A percentile compares a stretch with the other conserved stretches of the same genome.
These are phyloP conservation scores for Sarocladium brachiariae DNA, from an alignment of 2,329 filamentous ascomycete species.

Conservation along the genomic window DNA sequence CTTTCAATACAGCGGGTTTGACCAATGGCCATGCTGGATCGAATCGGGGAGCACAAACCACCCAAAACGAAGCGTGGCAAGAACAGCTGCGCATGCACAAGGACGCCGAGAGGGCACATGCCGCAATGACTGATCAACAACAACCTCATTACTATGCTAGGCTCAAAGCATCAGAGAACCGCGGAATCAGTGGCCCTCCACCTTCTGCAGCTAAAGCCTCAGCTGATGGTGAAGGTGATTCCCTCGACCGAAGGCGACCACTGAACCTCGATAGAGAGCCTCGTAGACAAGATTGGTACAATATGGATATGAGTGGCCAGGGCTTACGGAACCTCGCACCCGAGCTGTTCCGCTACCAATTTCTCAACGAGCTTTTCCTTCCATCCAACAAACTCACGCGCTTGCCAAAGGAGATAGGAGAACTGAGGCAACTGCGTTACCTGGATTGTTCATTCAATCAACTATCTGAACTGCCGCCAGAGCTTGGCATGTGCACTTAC, in stretches of 20 bases:
- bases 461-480: constrained; percentile 71
- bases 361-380: constrained; percentile 86
- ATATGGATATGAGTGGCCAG: constrained; percentile 93
- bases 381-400: constrained; percentile 83
- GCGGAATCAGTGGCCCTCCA: constrained; percentile 53
- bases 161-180: constrained; percentile 62
- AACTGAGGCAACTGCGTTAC: constrained; percentile 71
- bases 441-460: constrained; percentile 89
- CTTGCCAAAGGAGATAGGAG: constrained; percentile 75
- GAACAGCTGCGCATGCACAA: constrained; percentile 78
- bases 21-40: constrained; percentile 50
- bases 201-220: constrained; percentile 40
- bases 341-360: constrained; percentile 78
- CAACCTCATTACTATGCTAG: constrained; percentile 66
- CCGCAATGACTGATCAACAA: constrained; percentile 61
- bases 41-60: constrained; percentile 42
- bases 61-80: constrained; percentile 69
- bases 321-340: constrained; percentile 76
- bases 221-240: constrained; percentile 45
- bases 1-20: constrained; percentile 46
- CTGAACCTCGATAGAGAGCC: constrained; percentile 60
- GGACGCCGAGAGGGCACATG: constrained; percentile 65
- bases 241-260: constrained; percentile 51
- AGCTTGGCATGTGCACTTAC: constrained; percentile 95
- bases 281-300: constrained; percentile 80